Percentiles rank a stretch among this genome's conserved stretches.
phyloP scores from a whole-genome alignment of 2,329 filamentous ascomycete species.

The Dactylonectria macrodidyma region DNA sequence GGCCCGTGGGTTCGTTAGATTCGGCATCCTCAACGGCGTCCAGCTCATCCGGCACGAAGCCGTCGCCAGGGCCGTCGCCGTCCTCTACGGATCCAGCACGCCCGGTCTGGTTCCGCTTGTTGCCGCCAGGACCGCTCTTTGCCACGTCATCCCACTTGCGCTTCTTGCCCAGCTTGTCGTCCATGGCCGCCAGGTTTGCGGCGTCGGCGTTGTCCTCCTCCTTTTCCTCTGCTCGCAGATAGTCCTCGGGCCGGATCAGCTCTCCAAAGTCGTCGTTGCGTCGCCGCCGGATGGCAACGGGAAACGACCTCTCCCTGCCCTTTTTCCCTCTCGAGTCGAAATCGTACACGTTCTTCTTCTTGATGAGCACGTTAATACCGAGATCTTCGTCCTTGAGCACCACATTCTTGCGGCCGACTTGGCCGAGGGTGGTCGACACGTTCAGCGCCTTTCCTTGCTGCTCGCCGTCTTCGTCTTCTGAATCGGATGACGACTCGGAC shows the following conservation, averaged over 20 bases:
- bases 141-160: conserved; percentile 87
- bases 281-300: conserved; percentile 83
- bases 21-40: conserved; percentile 72
- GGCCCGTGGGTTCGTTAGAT: conserved; percentile 69
- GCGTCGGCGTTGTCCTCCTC: conserved; percentile 78
- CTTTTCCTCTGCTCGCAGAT: conserved; percentile 91
- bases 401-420: conserved; percentile 87
- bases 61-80: conserved; percentile 56
- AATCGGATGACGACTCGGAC: conserved; percentile 87
- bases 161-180: conserved; percentile 87
- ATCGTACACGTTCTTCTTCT: conserved; percentile 92
- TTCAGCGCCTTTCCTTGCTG: conserved; percentile 94
- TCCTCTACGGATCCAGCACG: conserved; percentile 62
- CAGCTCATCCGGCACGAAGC: conserved; percentile 67
- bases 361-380: conserved; percentile 90
- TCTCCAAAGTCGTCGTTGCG: conserved; percentile 95
- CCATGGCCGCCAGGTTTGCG: conserved; percentile 55
- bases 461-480: conserved; percentile 90
- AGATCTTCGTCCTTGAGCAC: conserved; percentile 91
- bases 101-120: conserved; percentile 72
- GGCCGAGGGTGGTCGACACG: conserved; percentile 86
- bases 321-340: conserved; percentile 93
- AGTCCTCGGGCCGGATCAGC: conserved; percentile 93
- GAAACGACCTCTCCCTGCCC: conserved; percentile 93
- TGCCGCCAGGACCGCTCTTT: conserved; percentile 57